These are phyloP conservation scores for Aspergillus quadricinctus DNA, from an alignment of 2,329 filamentous ascomycete genomes.

Conservation along the genomic window DNA sequence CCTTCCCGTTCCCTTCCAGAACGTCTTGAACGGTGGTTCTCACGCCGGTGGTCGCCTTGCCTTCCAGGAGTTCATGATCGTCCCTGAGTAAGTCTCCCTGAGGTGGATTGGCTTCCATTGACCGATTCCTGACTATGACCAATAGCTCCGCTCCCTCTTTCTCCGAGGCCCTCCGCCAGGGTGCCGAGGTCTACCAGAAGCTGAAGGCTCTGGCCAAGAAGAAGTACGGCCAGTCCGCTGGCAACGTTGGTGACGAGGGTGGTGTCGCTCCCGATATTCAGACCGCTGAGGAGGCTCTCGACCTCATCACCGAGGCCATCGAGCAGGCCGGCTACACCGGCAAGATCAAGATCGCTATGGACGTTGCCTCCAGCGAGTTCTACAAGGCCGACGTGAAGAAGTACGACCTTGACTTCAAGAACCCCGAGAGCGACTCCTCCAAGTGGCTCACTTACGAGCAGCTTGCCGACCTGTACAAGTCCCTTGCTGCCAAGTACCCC, in stretches of 20 bases:
- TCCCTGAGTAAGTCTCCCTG: slow-evolving; percentile 60
- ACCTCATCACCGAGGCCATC: slow-evolving; percentile 92
- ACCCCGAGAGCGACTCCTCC: slow-evolving; percentile 88
- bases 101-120: neutral
- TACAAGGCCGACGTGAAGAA: slow-evolving; percentile 98
- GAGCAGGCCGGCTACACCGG: slow-evolving; percentile 93
- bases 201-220: slow-evolving; percentile 97
- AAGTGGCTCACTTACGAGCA: slow-evolving; percentile 99
- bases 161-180: slow-evolving; percentile 93
- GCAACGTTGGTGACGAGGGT: slow-evolving; percentile 99
- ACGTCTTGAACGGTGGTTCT: slow-evolving; percentile 89
- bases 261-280: slow-evolving; percentile 99
- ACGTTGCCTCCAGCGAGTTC: slow-evolving; percentile 98
- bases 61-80: slow-evolving; percentile 97
- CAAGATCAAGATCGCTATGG: slow-evolving; percentile 97
- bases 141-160: slow-evolving; percentile 76
- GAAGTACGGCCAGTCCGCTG: slow-evolving; percentile 98
- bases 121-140: slow-evolving; percentile 11
- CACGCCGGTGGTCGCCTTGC: slow-evolving; percentile 95
- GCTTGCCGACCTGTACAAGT: slow-evolving; percentile 86
- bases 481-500: slow-evolving; percentile 88
- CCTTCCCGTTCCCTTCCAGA: slow-evolving; percentile 88
- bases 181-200: slow-evolving; percentile 96
- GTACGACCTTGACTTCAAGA: slow-evolving; percentile 99
- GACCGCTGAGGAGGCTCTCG: slow-evolving; percentile 91